Conservation (phyloP, 352 stramenopile genomes). For the Phytophthora fragariae region DNA sequence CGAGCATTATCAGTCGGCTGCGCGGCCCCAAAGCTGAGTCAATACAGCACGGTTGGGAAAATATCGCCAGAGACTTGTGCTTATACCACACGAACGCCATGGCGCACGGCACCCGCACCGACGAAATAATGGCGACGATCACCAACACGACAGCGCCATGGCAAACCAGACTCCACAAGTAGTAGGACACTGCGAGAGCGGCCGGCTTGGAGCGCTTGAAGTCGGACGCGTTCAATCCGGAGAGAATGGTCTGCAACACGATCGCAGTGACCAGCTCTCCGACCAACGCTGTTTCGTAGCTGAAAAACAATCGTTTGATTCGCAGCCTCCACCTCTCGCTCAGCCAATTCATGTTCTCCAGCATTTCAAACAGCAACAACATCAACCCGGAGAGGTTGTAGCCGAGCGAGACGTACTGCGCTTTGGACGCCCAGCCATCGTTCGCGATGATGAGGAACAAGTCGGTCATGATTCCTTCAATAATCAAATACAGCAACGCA, state of each 20-base stretch:
- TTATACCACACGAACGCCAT: slow-evolving; percentile 11
- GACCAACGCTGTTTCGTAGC: slow-evolving; percentile 13
- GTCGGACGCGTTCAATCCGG: slow-evolving; percentile 6
- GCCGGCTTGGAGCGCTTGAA: slow-evolving; percentile 12
- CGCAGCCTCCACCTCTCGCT: slow-evolving; percentile 6
- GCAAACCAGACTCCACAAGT: slow-evolving; percentile 12
- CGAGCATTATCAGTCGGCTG: slow-evolving; percentile 10
- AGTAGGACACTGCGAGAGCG: slow-evolving; percentile 7
- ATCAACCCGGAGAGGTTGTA: slow-evolving; percentile 16
- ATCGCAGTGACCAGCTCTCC: slow-evolving; percentile 12
- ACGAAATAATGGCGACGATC: slow-evolving; percentile 5
- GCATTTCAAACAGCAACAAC: slow-evolving; percentile 15
- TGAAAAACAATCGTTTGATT: slow-evolving; percentile 13
- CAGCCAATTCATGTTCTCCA: slow-evolving; percentile 6
- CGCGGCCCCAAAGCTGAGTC: slow-evolving; percentile 3
- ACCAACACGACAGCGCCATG: neutral
- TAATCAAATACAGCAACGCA: slow-evolving; percentile 6
- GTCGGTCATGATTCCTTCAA: slow-evolving; percentile 15
- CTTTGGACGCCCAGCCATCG: slow-evolving; percentile 6
- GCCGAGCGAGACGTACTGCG: slow-evolving; percentile 14
- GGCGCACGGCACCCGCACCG: neutral
- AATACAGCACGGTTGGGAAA: slow-evolving; percentile 1
- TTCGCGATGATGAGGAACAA: slow-evolving; percentile 24
- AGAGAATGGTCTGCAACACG: slow-evolving; percentile 7
- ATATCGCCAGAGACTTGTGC: neutral